Evolutionary conservation across 371 early-diverging fungal genomes (phyloP).

Genomic region (Lichtheimia hyalospora): DNA sequence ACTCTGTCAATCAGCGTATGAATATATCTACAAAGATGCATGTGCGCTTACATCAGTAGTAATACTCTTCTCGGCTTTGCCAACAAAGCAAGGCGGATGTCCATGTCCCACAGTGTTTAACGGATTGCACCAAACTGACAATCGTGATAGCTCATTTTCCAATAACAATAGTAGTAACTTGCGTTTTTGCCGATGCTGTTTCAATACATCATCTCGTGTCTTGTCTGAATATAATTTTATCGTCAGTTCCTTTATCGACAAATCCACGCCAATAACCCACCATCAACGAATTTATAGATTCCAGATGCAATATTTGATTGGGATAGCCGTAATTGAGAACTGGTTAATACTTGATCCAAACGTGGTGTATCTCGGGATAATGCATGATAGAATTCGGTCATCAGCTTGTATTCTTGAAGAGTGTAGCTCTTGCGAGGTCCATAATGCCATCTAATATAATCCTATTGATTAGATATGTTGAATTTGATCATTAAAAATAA

Average conservation of each 20-base stretch:
- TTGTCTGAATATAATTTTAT: slow-evolving; percentile 19
- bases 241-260: background rate
- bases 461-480: background rate
- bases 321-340: slow-evolving; percentile 38
- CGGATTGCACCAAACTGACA: slow-evolving; percentile 83
- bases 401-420: slow-evolving; percentile 65
- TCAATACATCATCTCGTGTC: slow-evolving; percentile 36
- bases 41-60: slow-evolving; percentile 37
- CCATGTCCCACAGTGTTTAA: slow-evolving; percentile 51
- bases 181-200: slow-evolving; percentile 20
- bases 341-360: slow-evolving; percentile 51
- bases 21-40: background rate
- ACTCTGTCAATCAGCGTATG: background rate
- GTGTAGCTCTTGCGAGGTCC: slow-evolving; percentile 68
- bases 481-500: background rate
- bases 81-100: slow-evolving; percentile 34
- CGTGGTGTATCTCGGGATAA: slow-evolving; percentile 65
- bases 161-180: slow-evolving; percentile 75
- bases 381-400: slow-evolving; percentile 66
- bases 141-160: slow-evolving; percentile 84
- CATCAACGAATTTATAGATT: slow-evolving; percentile 40
- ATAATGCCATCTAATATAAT: slow-evolving; percentile 56
- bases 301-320: slow-evolving; percentile 40
- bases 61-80: slow-evolving; percentile 46
- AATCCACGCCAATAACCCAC: slow-evolving; percentile 9